Conservation (phyloP, 169 alveolate genomes). For the Plasmodium ovale region DNA sequence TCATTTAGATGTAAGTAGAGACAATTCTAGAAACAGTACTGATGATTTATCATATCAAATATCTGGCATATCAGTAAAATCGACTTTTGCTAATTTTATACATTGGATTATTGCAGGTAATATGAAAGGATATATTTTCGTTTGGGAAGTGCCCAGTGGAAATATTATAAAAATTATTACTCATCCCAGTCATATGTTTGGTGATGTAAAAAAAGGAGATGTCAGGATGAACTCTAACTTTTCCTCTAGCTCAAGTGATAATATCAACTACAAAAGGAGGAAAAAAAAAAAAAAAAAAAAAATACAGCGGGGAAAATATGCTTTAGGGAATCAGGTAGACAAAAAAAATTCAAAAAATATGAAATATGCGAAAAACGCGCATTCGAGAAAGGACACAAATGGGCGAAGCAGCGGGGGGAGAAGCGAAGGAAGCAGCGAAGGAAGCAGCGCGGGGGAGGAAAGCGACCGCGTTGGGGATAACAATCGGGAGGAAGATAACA, state of each 20-base stretch:
- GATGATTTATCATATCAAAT: conserved; percentile 70
- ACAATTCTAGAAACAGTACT: background rate
- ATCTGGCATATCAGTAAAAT: conserved; percentile 63
- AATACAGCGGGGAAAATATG: no score
- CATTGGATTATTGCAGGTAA: conserved; percentile 77
- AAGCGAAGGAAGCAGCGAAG: background rate
- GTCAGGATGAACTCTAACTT: background rate
- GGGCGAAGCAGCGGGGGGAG: background rate
- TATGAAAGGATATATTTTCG: conserved; percentile 71
- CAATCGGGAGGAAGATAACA: conserved; percentile 1
- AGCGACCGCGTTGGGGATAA: background rate
- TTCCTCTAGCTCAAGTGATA: background rate
- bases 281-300: conserved; percentile 4
- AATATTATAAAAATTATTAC: conserved; percentile 44
- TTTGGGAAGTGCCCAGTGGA: conserved; percentile 78
- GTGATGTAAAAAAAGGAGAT: conserved; percentile 9
- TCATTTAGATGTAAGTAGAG: background rate
- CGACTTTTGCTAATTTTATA: conserved; percentile 76
- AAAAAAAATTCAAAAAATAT: background rate
- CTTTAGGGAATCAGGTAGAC: background rate
- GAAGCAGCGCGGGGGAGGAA: background rate
- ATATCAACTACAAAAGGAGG: background rate
- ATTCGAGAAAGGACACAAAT: background rate
- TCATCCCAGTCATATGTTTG: conserved; percentile 37
- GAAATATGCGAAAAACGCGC: background rate